Percentiles rank a stretch among this genome's conserved stretches.
Evolutionary conservation across 2,329 filamentous ascomycete species (phyloP).

Genomic region (Bipolaris victoriae): DNA sequence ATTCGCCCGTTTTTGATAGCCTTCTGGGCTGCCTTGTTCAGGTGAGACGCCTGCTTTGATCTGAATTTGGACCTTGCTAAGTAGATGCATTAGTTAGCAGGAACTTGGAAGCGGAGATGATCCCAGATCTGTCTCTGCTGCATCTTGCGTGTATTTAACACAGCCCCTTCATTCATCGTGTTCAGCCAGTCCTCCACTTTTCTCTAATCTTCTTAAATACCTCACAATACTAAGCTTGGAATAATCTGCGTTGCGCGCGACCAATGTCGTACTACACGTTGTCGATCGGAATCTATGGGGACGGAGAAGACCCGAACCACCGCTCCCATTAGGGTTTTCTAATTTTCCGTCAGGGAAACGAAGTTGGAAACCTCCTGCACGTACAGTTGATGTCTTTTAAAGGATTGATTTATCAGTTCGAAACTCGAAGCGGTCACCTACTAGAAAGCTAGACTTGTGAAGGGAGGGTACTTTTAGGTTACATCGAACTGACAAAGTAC

Average conservation of each 20-base stretch:
- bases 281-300: constrained; percentile 7
- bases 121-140: constrained; percentile 2
- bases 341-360: background rate
- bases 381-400: constrained; percentile 1
- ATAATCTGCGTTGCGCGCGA: background rate
- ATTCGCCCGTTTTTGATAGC: background rate
- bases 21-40: background rate
- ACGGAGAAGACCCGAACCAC: constrained; percentile 10
- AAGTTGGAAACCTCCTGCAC: constrained; percentile 3
- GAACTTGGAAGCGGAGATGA: constrained; percentile 1
- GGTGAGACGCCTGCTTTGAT: background rate
- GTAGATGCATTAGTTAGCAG: background rate
- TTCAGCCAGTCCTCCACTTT: background rate
- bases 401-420: constrained; percentile 9
- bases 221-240: background rate
- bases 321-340: constrained; percentile 10
- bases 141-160: background rate
- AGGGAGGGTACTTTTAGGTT: constrained; percentile 7
- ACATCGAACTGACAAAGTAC: constrained; percentile 4
- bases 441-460: constrained; percentile 6
- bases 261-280: constrained; percentile 6
- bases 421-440: constrained; percentile 1
- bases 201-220: background rate
- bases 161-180: background rate
- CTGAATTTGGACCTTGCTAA: background rate